These are phyloP conservation scores for Ustilago xerochloae DNA, from an alignment of 1,284 basidiomycete species.

Conservation along the genomic window DNA sequence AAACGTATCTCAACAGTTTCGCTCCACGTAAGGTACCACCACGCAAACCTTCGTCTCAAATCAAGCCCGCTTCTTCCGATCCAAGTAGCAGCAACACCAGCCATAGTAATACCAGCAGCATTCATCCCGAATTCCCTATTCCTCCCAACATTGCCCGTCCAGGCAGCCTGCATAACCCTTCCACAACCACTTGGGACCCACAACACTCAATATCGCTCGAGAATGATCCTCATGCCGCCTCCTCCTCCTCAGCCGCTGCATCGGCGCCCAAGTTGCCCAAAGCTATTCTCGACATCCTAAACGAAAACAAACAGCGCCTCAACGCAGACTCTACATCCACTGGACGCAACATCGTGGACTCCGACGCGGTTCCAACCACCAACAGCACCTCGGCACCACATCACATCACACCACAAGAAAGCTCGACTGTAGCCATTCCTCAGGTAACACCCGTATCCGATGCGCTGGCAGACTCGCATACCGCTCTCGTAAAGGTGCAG, in stretches of 20 bases:
- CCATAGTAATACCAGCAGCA: constrained; percentile 15
- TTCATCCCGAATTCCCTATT: constrained; percentile 42
- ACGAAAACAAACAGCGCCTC: constrained; percentile 25
- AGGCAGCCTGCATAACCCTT: constrained; percentile 43
- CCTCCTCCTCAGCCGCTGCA: not conserved
- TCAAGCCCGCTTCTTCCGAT: constrained; percentile 8
- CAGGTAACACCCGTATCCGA: constrained; percentile 37
- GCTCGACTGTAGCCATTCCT: constrained; percentile 59
- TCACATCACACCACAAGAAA: constrained; percentile 65
- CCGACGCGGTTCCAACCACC: constrained; percentile 51
- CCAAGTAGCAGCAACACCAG: constrained; percentile 10
- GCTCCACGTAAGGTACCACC: constrained; percentile 64
- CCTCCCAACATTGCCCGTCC: constrained; percentile 40
- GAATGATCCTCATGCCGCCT: constrained; percentile 15
- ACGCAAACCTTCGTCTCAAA: constrained; percentile 15
- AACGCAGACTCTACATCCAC: constrained; percentile 34
- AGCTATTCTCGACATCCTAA: constrained; percentile 35
- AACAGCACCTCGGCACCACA: constrained; percentile 40
- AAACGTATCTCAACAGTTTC: constrained; percentile 88
- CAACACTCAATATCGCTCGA: constrained; percentile 30
- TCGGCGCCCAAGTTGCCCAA: constrained; percentile 23
- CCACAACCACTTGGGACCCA: constrained; percentile 44
- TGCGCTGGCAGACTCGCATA: constrained; percentile 71
- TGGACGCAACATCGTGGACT: constrained; percentile 32
- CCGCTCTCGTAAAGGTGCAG: constrained; percentile 95